These are phyloP conservation scores for Brassica cretica DNA, from an alignment of 345 rosid genomes.

Conservation along the genomic window DNA sequence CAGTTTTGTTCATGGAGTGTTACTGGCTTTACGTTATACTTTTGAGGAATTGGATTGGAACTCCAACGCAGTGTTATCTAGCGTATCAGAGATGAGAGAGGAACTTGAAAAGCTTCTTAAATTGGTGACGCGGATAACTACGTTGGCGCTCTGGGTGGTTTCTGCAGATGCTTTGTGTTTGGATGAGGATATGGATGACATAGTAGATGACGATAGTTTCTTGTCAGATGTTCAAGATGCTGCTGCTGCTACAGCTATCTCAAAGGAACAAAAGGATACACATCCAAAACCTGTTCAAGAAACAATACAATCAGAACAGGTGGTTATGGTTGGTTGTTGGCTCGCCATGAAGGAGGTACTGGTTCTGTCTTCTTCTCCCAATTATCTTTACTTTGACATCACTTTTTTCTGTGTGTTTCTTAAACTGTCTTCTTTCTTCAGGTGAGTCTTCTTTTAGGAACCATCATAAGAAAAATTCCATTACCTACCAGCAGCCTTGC, in stretches of 20 bases:
- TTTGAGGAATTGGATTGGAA: slow-evolving; percentile 96
- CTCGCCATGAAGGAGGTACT: slow-evolving; percentile 97
- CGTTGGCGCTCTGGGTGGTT: slow-evolving; percentile 93
- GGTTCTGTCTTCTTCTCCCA: slow-evolving; percentile 19
- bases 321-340: slow-evolving; percentile 99
- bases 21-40: slow-evolving; percentile 83
- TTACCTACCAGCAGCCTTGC: slow-evolving; percentile 56
- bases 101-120: slow-evolving; percentile 73
- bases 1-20: slow-evolving; percentile 93
- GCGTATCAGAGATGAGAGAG: slow-evolving; percentile 67
- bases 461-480: slow-evolving; percentile 87
- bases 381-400: slow-evolving; percentile 13
- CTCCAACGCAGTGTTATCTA: slow-evolving; percentile 58
- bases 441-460: slow-evolving; percentile 95
- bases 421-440: slow-evolving; percentile 48
- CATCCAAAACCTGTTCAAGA: slow-evolving; percentile 45
- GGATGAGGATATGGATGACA: slow-evolving; percentile 84
- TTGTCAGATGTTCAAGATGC: slow-evolving; percentile 49
- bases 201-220: slow-evolving; percentile 61
- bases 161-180: slow-evolving; percentile 94
- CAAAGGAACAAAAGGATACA: slow-evolving; percentile 47
- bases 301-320: slow-evolving; percentile 61
- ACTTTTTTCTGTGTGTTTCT: slow-evolving; percentile 13
- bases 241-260: slow-evolving; percentile 39
- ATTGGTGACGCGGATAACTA: slow-evolving; percentile 75